Evolutionary conservation across 371 early-diverging fungal species (phyloP), one percentile per base, ranked within the genome.

Genomic region (Lichtheimia corymbifera): DNA sequence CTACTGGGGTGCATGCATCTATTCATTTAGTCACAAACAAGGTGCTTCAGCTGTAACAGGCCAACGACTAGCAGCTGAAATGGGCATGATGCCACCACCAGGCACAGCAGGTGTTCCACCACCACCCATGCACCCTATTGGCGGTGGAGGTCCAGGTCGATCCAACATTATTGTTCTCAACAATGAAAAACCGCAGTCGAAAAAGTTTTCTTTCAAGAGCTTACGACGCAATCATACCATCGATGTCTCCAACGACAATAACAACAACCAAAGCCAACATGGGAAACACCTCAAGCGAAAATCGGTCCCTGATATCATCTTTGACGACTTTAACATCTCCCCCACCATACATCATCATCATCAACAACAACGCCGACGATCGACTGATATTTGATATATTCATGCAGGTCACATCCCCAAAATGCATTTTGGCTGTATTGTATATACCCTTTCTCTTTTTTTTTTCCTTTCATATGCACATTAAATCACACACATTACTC

Each of bases 1-100:
- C n/a, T 82, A 82, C 45, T 82, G 74, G 75, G 74, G 74, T 2
- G 59, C 73, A 0, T 76, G 75, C 50, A 62, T 82, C 5, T 66
- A 66, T 58, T 78, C 82, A 4, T 79, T 68, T 43, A 71, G 68
- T 53, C 73, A 73, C 40, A 73, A 73, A 57, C 51, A 58, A 27
- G 53, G 62, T 42, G 42, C 57, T 25, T 42, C 53, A 15, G 53
- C 52, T 20, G 13, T 47, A 17, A 47, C 47, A 22, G 47, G 44
- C 28, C 42, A 15, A 11, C 50, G 7, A 27, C 47, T 22, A 9
- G 59, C 65, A 43, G 55, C 64, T 50, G 50, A 53, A 35, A 30
- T 35, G 14, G 25, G 35, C 2, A 40, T 45, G 24, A 28, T 20
- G 3, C 59, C 55, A 55, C 58, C 53, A 15, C 55, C 62, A 11